Evolutionary conservation across 495 filamentous ascomycete species (phyloP).

Genomic region (Trypethelium eluteriae): DNA sequence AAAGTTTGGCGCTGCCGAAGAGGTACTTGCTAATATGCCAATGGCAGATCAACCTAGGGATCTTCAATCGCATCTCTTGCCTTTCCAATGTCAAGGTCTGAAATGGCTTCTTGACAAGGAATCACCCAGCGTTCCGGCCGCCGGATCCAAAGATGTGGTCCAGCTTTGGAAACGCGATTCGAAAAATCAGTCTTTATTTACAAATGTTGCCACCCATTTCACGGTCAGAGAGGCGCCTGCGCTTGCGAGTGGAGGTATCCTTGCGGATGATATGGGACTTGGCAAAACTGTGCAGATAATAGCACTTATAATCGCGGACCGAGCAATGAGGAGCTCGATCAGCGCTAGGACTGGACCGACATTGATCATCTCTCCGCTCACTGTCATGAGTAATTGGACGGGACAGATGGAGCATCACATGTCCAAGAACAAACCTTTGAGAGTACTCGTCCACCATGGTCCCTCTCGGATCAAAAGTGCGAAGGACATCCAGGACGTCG

Average conservation of each 20-base stretch:
- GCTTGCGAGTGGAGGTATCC: conserved; percentile 72
- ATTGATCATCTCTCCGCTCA: conserved; percentile 74
- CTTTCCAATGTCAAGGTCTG: conserved; percentile 76
- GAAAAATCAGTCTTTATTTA: conserved; percentile 45
- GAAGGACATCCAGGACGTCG: conserved; percentile 48
- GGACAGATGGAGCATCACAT: conserved; percentile 74
- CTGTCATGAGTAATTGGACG: conserved; percentile 90
- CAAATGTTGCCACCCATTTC: conserved; percentile 73
- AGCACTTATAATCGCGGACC: conserved; percentile 63
- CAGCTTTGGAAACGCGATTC: conserved; percentile 68
- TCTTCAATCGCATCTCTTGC: conserved; percentile 60
- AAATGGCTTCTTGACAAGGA: conserved; percentile 78
- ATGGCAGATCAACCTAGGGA: conserved; percentile 57
- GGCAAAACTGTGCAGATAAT: conserved; percentile 91
- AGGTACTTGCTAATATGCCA: conserved; percentile 64
- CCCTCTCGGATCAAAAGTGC: conserved; percentile 47
- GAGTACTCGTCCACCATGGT: conserved; percentile 71
- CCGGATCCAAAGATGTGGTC: conserved; percentile 56
- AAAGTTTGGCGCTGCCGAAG: conserved; percentile 60
- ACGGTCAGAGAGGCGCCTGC: conserved; percentile 47
- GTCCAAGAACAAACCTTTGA: conserved; percentile 49
- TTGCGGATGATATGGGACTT: conserved; percentile 92
- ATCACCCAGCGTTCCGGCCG: conserved; percentile 54
- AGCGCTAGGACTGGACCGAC: conserved; percentile 47
- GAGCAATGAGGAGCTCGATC: conserved; percentile 16